phyloP scores from a whole-genome alignment of 164 flowering plant species.

The Annona squamosa region DNA sequence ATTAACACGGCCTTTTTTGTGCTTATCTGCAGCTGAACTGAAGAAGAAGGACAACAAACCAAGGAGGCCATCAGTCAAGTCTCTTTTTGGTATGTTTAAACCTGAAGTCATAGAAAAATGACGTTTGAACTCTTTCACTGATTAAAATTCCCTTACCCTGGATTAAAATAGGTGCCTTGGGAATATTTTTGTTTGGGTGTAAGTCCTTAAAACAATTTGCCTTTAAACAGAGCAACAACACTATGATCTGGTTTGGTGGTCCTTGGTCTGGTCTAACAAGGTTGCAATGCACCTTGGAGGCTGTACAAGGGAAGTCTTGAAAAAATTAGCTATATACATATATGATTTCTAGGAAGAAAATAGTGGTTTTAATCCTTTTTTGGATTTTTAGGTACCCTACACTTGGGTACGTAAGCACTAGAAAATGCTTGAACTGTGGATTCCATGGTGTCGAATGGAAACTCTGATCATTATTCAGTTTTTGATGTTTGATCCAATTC shows the following conservation, averaged over 20 bases:
- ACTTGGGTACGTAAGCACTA: too few species aligned
- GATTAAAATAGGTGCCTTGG: neutral
- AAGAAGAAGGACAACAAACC: slow-evolving; percentile 75
- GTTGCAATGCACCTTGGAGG: neutral
- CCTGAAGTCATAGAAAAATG: neutral
- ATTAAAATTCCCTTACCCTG: slow-evolving; percentile 4
- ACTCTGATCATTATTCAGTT: too few species aligned
- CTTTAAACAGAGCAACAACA: neutral
- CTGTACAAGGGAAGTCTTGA: neutral
- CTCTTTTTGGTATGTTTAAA: slow-evolving; percentile 65
- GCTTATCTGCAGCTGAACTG: slow-evolving; percentile 55
- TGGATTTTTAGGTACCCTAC: too few species aligned
- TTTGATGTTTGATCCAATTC: too few species aligned
- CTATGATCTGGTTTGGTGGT: neutral
- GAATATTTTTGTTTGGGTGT: neutral
- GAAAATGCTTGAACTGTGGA: too few species aligned
- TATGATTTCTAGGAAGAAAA: too few species aligned
- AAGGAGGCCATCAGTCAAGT: slow-evolving; percentile 74
- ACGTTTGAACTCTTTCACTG: neutral
- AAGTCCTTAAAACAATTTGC: neutral
- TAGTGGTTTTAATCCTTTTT: too few species aligned
- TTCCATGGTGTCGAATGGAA: too few species aligned
- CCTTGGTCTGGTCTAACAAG: neutral
- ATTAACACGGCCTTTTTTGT: neutral
- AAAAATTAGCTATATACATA: too few species aligned